These are phyloP conservation scores for Coprinopsis sp. DNA, from an alignment of 768 basidiomycete genomes.

Conservation along the genomic window DNA sequence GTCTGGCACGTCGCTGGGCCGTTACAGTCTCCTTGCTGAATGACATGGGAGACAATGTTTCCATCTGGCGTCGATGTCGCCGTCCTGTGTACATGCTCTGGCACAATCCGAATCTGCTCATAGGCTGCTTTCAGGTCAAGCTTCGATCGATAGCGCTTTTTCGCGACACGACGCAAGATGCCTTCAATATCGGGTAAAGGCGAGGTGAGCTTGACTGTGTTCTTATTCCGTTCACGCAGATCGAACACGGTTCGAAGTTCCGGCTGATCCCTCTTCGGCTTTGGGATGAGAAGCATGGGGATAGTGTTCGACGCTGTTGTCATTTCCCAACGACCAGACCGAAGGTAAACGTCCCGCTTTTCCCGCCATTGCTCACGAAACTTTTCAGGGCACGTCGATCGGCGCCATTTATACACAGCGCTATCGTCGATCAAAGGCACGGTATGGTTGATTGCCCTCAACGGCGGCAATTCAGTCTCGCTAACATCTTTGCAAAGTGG, in stretches of 20 bases:
- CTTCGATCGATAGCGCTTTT: slow-evolving; percentile 22
- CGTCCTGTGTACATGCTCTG: slow-evolving; percentile 20
- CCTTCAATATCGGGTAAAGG: slow-evolving; percentile 18
- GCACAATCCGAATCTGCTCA: slow-evolving; percentile 30
- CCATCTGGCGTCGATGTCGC: slow-evolving; percentile 26
- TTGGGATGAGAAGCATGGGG: slow-evolving; percentile 31
- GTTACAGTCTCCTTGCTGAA: slow-evolving; percentile 26
- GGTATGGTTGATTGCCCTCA: not conserved
- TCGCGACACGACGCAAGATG: slow-evolving; percentile 28
- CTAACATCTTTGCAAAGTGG: not conserved
- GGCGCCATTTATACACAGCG: not conserved
- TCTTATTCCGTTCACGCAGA: slow-evolving; percentile 28
- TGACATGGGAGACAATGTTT: slow-evolving; percentile 25
- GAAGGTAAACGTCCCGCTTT: slow-evolving; percentile 23
- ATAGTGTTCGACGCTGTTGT: slow-evolving; percentile 27
- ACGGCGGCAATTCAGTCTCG: not conserved
- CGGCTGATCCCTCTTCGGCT: slow-evolving; percentile 17
- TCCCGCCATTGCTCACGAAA: slow-evolving; percentile 21
- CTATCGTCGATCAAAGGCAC: no score
- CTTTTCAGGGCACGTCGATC: slow-evolving; percentile 15
- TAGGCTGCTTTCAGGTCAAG: slow-evolving; percentile 38
- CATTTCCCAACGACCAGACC: slow-evolving; percentile 23
- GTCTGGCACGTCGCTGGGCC: slow-evolving; percentile 21
- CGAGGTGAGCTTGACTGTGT: slow-evolving; percentile 28
- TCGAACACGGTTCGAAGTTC: slow-evolving; percentile 33